Percentiles rank a stretch among this genome's conserved stretches.
These are phyloP conservation scores for Tolypocladium inflatum DNA, from an alignment of 2,329 filamentous ascomycete species.

Conservation along the genomic window DNA sequence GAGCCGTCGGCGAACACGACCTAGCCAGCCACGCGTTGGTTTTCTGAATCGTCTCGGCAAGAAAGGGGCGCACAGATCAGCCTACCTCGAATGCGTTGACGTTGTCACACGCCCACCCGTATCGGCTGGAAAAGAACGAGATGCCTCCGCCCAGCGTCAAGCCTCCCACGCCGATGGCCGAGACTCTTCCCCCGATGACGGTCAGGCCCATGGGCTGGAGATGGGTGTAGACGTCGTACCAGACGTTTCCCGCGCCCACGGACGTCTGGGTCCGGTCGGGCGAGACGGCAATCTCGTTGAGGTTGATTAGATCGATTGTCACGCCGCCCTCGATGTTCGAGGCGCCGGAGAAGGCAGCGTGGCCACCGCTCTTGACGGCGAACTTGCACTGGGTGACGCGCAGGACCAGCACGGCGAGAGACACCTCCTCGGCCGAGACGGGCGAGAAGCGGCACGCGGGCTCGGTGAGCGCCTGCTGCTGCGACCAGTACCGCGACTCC, in stretches of 20 bases:
- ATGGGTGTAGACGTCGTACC: slow-evolving; percentile 11
- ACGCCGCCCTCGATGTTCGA: slow-evolving; percentile 18
- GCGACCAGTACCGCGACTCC: slow-evolving; percentile 13
- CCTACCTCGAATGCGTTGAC: slow-evolving; percentile 9
- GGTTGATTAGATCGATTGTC: slow-evolving; percentile 14
- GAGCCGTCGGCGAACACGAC: slow-evolving; percentile 35
- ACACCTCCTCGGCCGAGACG: slow-evolving; percentile 13
- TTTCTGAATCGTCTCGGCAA: too few species aligned
- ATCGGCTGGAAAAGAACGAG: slow-evolving; percentile 10
- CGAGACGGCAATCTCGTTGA: slow-evolving; percentile 12
- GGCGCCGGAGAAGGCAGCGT: slow-evolving; percentile 16
- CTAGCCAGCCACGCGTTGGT: slow-evolving; percentile 3
- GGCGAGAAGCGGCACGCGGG: slow-evolving; percentile 16
- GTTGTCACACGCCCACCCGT: slow-evolving; percentile 15
- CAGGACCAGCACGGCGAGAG: slow-evolving; percentile 13
- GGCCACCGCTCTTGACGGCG: slow-evolving; percentile 23
- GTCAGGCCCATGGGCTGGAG: slow-evolving; percentile 9
- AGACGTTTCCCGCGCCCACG: slow-evolving; percentile 11
- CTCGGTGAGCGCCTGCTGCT: slow-evolving; percentile 10
- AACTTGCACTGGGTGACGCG: slow-evolving; percentile 18
- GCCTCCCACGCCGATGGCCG: slow-evolving; percentile 13
- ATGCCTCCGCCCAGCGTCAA: slow-evolving; percentile 14
- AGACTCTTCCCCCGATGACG: slow-evolving; percentile 13
- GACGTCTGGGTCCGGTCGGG: slow-evolving; percentile 5
- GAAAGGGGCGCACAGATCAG: not conserved